Percentiles rank a stretch among this genome's conserved stretches.
Evolutionary conservation across 2,329 filamentous ascomycete species (phyloP).

Genomic region (Cladosporium sp.): DNA sequence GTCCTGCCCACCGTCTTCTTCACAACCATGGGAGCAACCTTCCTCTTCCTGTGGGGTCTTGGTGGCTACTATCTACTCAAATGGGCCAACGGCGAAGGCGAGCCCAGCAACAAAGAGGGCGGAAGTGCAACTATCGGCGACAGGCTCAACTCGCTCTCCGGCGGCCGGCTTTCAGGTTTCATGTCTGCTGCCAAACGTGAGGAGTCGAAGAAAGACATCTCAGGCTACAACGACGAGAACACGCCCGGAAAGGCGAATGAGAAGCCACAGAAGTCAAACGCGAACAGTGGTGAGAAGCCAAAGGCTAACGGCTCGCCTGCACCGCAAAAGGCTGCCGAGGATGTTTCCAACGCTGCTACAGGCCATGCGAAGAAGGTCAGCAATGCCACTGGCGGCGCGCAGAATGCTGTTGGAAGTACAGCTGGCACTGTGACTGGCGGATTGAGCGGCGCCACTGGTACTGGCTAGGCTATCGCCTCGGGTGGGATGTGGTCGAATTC

Average conservation of each 20-base stretch:
- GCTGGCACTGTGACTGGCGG: constrained; percentile 26
- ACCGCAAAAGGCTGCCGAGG: constrained; percentile 7
- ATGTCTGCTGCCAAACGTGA: constrained; percentile 21
- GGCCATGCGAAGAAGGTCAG: constrained; percentile 17
- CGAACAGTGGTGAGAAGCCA: constrained; percentile 8
- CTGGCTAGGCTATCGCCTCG: not conserved
- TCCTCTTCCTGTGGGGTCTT: constrained; percentile 65
- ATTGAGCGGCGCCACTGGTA: constrained; percentile 23
- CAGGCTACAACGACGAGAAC: constrained; percentile 16
- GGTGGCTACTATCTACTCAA: constrained; percentile 52
- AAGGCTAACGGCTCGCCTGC: constrained; percentile 1
- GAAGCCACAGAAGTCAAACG: constrained; percentile 16
- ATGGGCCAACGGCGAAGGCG: constrained; percentile 30
- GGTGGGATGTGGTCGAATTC: too few relatives aligned
- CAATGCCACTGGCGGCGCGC: constrained; percentile 16
- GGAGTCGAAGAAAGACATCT: constrained; percentile 16
- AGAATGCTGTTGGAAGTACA: constrained; percentile 17
- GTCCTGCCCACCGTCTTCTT: constrained; percentile 66
- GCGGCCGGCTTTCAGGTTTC: constrained; percentile 35
- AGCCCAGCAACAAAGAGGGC: constrained; percentile 6
- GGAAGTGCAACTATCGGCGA: constrained; percentile 37
- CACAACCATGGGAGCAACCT: constrained; percentile 57
- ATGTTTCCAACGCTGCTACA: not conserved
- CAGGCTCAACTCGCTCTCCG: constrained; percentile 37
- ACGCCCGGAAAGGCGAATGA: constrained; percentile 12